A percentile compares a stretch with the other conserved stretches of the same genome.
phyloP scores from a whole-genome alignment of 2,329 filamentous ascomycete genomes.

The Fusarium setosum region DNA sequence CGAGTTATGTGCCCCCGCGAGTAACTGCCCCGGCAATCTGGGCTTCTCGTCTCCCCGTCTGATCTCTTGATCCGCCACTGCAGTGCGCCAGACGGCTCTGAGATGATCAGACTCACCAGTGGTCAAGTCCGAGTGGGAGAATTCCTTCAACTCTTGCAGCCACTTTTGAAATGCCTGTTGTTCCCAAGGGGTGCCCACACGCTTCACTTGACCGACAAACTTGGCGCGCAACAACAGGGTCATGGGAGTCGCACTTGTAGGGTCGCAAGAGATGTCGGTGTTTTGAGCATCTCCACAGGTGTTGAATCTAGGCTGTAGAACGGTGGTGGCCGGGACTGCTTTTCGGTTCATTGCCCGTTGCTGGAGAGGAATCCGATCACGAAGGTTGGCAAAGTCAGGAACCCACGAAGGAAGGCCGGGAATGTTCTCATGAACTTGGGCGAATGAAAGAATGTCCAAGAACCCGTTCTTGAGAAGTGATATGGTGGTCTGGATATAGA shows the following conservation, averaged over 20 bases:
- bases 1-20: background rate
- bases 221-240: background rate
- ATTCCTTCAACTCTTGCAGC: background rate
- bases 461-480: background rate
- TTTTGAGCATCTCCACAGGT: background rate
- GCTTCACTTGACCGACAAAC: background rate
- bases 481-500: background rate
- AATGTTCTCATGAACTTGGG: background rate
- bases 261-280: background rate
- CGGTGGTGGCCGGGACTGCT: background rate
- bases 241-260: background rate
- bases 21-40: background rate
- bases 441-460: background rate
- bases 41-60: background rate
- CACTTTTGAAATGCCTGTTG: background rate
- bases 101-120: background rate
- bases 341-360: background rate
- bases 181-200: background rate
- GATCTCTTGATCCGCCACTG: constrained; percentile 6
- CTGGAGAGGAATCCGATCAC: background rate
- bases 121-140: background rate
- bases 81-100: background rate
- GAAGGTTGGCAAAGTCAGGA: background rate
- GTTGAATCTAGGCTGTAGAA: background rate
- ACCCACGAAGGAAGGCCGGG: background rate